These are phyloP conservation scores for Xylaria sp. DNA, from an alignment of 2,329 filamentous ascomycete species.

Conservation along the genomic window DNA sequence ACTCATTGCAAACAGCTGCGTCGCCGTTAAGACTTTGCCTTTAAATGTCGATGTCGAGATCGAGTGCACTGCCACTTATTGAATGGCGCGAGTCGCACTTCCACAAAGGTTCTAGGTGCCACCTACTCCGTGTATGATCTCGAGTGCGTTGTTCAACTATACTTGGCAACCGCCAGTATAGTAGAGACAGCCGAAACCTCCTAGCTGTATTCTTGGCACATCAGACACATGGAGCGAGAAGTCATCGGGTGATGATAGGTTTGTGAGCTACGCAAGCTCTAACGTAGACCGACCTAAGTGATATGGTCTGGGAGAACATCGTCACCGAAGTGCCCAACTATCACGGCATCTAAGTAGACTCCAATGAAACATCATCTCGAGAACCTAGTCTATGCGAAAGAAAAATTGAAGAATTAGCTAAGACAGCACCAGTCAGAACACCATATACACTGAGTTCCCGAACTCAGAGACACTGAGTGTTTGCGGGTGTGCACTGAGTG, in stretches of 20 bases:
- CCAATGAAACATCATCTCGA: background rate
- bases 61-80: constrained; percentile 76
- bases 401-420: background rate
- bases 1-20: constrained; percentile 69
- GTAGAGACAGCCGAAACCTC: background rate
- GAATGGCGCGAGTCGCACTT: background rate
- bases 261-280: background rate
- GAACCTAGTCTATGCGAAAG: background rate
- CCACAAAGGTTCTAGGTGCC: too few species aligned
- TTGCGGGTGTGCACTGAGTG: too few species aligned
- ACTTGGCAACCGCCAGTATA: background rate
- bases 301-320: background rate
- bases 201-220: background rate
- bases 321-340: background rate
- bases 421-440: background rate
- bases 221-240: background rate
- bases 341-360: too few species aligned
- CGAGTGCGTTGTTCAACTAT: background rate
- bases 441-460: too few species aligned
- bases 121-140: background rate
- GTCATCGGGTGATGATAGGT: background rate
- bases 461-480: too few species aligned
- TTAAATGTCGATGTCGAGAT: constrained; percentile 91
- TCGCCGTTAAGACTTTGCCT: constrained; percentile 88
- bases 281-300: background rate